These are phyloP conservation scores for Penicillium sp. DNA, from an alignment of 2,329 filamentous ascomycete genomes.

Conservation along the genomic window DNA sequence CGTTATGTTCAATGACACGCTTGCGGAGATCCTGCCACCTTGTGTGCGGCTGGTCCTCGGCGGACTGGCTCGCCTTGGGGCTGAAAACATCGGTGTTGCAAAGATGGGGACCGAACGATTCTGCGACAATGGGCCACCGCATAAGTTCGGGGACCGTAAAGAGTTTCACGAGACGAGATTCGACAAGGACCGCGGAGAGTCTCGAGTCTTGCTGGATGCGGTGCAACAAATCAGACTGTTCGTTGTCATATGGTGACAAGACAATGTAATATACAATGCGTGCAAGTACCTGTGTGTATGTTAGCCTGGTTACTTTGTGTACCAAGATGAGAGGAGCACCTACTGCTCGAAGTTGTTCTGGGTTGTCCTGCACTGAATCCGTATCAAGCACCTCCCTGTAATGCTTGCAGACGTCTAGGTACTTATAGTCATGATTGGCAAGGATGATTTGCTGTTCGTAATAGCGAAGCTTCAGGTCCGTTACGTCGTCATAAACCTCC, in stretches of 20 bases:
- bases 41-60: conserved; percentile 79
- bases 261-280: conserved; percentile 98
- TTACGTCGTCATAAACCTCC: conserved; percentile 85
- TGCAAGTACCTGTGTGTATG: conserved; percentile 72
- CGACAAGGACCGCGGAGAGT: conserved; percentile 75
- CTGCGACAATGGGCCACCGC: conserved; percentile 94
- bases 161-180: conserved; percentile 85
- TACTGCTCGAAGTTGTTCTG: conserved; percentile 83
- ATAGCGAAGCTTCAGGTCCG: conserved; percentile 91
- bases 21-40: conserved; percentile 96
- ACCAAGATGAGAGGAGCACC: conserved; percentile 40
- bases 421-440: conserved; percentile 96
- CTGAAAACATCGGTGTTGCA: conserved; percentile 91
- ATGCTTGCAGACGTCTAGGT: conserved; percentile 96
- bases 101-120: conserved; percentile 86
- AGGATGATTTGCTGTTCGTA: conserved; percentile 97
- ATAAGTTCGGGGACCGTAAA: conserved; percentile 97
- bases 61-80: conserved; percentile 62
- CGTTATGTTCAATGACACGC: conserved; percentile 98
- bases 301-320: conserved; percentile 1
- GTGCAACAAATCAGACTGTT: conserved; percentile 96
- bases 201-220: conserved; percentile 86
- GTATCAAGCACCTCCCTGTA: conserved; percentile 97
- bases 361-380: conserved; percentile 89
- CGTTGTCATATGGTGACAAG: conserved; percentile 95